These are phyloP conservation scores for Helotiales sp. DNA, from an alignment of 2,329 filamentous ascomycete species.

Conservation along the genomic window DNA sequence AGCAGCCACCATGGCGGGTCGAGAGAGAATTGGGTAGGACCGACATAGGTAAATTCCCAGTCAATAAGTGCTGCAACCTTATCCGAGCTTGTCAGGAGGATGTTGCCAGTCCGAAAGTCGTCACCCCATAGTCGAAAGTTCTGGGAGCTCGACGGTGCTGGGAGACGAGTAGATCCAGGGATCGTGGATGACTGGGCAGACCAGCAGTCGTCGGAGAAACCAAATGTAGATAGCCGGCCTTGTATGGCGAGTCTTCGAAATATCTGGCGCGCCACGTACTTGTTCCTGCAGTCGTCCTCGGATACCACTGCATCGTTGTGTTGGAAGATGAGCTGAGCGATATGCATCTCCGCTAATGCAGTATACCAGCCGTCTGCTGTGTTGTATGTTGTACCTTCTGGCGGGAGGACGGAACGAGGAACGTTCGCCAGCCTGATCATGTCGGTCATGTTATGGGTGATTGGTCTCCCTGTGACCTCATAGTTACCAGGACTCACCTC, in stretches of 20 bases:
- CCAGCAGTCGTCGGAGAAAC: conserved; percentile 39
- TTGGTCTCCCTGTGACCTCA: conserved; percentile 19
- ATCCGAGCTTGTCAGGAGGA: conserved; percentile 42
- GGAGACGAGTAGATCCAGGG: neutral
- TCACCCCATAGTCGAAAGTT: conserved; percentile 43
- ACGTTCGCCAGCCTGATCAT: conserved; percentile 30
- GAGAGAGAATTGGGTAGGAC: conserved; percentile 43
- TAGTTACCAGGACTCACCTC: conserved; percentile 13
- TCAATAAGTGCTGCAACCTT: conserved; percentile 46
- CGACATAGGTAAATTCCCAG: conserved; percentile 44
- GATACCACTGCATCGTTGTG: conserved; percentile 47
- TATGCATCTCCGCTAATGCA: conserved; percentile 40
- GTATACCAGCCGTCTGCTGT: conserved; percentile 27
- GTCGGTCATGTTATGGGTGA: conserved; percentile 31
- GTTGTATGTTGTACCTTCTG: conserved; percentile 18
- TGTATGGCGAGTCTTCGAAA: conserved; percentile 42
- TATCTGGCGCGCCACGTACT: conserved; percentile 50
- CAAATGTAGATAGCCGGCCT: conserved; percentile 30
- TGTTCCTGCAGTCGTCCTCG: conserved; percentile 49
- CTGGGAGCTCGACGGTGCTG: conserved; percentile 20
- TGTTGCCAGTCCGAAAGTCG: conserved; percentile 44
- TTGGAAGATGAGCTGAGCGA: conserved; percentile 49
- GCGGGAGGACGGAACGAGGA: conserved; percentile 21
- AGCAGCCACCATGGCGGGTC: conserved; percentile 50
- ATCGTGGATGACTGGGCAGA: conserved; percentile 41